Percentiles rank a stretch among this genome's conserved stretches.
Conservation (phyloP, 2,329 filamentous ascomycete species). For the Ophiosphaerella korrae region DNA sequence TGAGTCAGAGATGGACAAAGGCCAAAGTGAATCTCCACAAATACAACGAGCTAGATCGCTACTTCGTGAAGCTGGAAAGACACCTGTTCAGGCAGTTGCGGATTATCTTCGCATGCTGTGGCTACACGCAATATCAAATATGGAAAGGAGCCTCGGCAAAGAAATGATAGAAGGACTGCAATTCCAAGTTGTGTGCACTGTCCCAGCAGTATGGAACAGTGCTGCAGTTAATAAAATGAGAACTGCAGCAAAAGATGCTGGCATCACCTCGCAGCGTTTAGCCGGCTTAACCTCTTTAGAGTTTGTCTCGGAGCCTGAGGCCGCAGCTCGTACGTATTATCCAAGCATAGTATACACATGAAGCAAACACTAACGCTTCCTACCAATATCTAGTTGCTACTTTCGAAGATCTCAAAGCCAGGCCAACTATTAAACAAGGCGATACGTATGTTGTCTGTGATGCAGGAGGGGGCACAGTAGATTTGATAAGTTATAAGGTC, state of each 20-base stretch:
- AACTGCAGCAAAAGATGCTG: constrained; percentile 8
- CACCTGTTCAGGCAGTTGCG: constrained; percentile 9
- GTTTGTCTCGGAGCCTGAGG: constrained; percentile 38
- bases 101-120: constrained; percentile 21
- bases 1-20: neutral
- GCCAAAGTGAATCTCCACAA: constrained; percentile 1
- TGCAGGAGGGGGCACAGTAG: constrained; percentile 28
- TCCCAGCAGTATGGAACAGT: constrained; percentile 18
- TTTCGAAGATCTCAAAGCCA: constrained; percentile 19
- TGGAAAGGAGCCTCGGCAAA: constrained; percentile 6
- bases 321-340: constrained; percentile 13
- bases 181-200: constrained; percentile 14
- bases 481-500: constrained; percentile 30
- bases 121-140: constrained; percentile 13
- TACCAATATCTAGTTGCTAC: constrained; percentile 21
- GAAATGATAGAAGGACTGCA: constrained; percentile 1
- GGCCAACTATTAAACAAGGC: constrained; percentile 11
- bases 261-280: neutral
- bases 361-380: too few relatives aligned
- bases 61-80: constrained; percentile 6
- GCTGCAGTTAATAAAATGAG: constrained; percentile 8
- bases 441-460: constrained; percentile 27
- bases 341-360: too few relatives aligned
- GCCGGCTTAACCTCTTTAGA: constrained; percentile 5
- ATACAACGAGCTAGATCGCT: constrained; percentile 1